phyloP scores from a whole-genome alignment of 192 early-diverging fungal genomes.

The Umbelopsis isabellina region DNA sequence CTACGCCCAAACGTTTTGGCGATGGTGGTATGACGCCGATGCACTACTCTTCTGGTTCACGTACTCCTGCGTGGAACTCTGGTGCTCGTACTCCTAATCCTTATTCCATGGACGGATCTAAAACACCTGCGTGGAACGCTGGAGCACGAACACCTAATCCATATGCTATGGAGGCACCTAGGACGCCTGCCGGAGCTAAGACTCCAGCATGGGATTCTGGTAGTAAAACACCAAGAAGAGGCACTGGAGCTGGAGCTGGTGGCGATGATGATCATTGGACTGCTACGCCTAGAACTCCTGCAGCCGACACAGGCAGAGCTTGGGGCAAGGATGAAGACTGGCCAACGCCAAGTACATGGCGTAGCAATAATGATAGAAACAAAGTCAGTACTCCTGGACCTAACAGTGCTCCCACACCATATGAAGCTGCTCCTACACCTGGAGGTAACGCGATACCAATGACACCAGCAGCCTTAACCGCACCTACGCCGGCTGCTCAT shows the following conservation, averaged over 20 bases:
- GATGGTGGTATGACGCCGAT: constrained; percentile 54
- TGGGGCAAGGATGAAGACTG: constrained; percentile 35
- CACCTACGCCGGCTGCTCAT: constrained; percentile 52
- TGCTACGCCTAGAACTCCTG: constrained; percentile 52
- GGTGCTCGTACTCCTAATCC: constrained; percentile 61
- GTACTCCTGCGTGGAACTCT: constrained; percentile 59
- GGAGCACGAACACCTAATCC: constrained; percentile 60
- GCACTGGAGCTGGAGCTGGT: constrained; percentile 29
- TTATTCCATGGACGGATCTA: constrained; percentile 47
- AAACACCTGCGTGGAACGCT: constrained; percentile 58
- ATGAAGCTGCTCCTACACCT: constrained; percentile 56
- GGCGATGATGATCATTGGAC: constrained; percentile 35
- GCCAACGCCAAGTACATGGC: constrained; percentile 34
- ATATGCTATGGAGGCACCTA: constrained; percentile 31
- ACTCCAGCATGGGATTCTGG: constrained; percentile 75
- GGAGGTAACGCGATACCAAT: constrained; percentile 49
- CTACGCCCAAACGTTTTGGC: constrained; percentile 39
- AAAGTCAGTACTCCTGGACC: constrained; percentile 18
- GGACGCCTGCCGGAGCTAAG: constrained; percentile 42
- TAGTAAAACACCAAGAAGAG: constrained; percentile 46
- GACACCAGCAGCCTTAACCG: constrained; percentile 59
- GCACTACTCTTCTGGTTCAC: constrained; percentile 44
- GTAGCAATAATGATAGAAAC: constrained; percentile 34
- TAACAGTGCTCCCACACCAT: constrained; percentile 46
- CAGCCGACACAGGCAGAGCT: constrained; percentile 23